phyloP scores from a whole-genome alignment of 2,329 filamentous ascomycete species.

The Zelopaecilomyces penicillatus region DNA sequence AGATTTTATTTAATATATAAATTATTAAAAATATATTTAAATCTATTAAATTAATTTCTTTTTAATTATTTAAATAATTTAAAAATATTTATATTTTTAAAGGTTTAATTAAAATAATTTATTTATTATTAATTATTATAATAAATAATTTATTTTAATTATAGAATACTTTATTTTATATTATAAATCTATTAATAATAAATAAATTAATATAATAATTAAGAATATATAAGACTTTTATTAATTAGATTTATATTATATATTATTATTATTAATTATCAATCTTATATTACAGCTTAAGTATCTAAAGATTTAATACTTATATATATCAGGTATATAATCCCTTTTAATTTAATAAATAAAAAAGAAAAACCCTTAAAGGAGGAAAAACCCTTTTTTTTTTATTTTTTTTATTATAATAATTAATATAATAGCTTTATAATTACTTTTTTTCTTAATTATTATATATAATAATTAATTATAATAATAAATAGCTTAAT shows the following conservation, averaged over 20 bases:
- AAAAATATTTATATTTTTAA: neutral
- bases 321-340: neutral
- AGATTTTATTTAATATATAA: too few species aligned
- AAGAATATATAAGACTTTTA: neutral
- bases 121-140: neutral
- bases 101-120: neutral
- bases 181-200: too few species aligned
- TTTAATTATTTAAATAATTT: too few species aligned
- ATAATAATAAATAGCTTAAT: too few species aligned
- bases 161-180: neutral
- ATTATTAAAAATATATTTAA: neutral
- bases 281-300: neutral
- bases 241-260: neutral
- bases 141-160: neutral
- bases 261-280: neutral
- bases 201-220: too few species aligned
- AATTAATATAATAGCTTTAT: too few species aligned
- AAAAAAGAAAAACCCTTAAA: too few species aligned
- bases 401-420: too few species aligned
- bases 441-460: too few species aligned
- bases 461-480: too few species aligned
- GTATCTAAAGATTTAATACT: neutral
- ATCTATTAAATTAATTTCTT: neutral
- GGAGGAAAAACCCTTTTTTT: too few species aligned
- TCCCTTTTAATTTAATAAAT: too few species aligned